Evolutionary conservation across 2,329 filamentous ascomycete genomes (phyloP).

Genomic region (Paracamarosporium sp.): DNA sequence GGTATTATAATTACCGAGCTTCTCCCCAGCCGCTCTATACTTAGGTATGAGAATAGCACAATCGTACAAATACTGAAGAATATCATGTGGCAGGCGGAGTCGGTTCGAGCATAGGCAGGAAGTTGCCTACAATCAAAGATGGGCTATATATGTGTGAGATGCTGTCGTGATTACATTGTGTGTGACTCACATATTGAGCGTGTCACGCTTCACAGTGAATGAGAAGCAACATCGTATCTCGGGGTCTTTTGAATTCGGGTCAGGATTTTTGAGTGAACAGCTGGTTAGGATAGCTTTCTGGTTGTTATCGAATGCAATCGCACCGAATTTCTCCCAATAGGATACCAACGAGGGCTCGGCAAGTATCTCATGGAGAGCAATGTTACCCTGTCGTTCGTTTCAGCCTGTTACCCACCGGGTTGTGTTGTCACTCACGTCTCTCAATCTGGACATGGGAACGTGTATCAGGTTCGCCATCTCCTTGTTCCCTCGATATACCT

Average conservation of each 20-base stretch:
- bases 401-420: slow-evolving; percentile 9
- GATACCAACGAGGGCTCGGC: slow-evolving; percentile 93
- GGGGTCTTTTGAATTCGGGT: slow-evolving; percentile 67
- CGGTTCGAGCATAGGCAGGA: slow-evolving; percentile 78
- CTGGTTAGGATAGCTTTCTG: slow-evolving; percentile 96
- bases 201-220: slow-evolving; percentile 93
- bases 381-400: slow-evolving; percentile 74
- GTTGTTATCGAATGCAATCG: slow-evolving; percentile 91
- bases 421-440: slow-evolving; percentile 72
- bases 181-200: slow-evolving; percentile 86
- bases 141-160: slow-evolving; percentile 62
- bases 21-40: not conserved
- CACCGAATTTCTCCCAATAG: slow-evolving; percentile 99
- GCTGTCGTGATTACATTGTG: not conserved
- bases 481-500: slow-evolving; percentile 97
- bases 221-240: slow-evolving; percentile 95
- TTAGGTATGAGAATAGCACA: not conserved
- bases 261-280: slow-evolving; percentile 82
- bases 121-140: slow-evolving; percentile 94
- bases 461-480: slow-evolving; percentile 98
- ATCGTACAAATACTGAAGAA: not conserved
- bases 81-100: slow-evolving; percentile 21
- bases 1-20: not conserved
- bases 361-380: slow-evolving; percentile 93
- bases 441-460: slow-evolving; percentile 85